A percentile compares a stretch with the other conserved stretches of the same genome.
Conservation (phyloP, 352 stramenopile genomes). For the Pythium guiyangense region DNA sequence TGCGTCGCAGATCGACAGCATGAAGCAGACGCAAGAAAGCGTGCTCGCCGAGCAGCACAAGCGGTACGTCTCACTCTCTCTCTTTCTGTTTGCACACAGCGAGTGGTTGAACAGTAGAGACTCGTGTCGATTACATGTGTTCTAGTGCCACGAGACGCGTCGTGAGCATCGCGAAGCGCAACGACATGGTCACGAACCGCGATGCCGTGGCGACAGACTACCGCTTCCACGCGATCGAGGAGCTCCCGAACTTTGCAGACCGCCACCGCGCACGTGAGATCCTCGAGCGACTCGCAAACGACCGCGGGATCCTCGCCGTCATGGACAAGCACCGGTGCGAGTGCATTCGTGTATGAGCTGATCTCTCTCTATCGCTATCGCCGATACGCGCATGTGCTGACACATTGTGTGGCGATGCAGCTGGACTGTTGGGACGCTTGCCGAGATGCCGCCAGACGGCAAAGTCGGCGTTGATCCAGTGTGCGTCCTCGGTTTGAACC, state of each 20-base stretch:
- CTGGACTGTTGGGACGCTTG: constrained; percentile 84
- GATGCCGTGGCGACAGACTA: constrained; percentile 43
- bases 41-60: constrained; percentile 37
- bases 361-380: not conserved
- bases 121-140: not conserved
- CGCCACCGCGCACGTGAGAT: constrained; percentile 62
- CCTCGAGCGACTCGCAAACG: constrained; percentile 78
- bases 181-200: constrained; percentile 29
- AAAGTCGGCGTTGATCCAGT: constrained; percentile 88
- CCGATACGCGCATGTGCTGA: not conserved
- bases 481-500: constrained; percentile 91
- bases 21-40: constrained; percentile 39
- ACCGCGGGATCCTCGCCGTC: constrained; percentile 84
- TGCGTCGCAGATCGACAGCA: constrained; percentile 34
- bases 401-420: constrained; percentile 15
- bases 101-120: not conserved
- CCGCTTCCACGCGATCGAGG: constrained; percentile 69
- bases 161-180: constrained; percentile 54
- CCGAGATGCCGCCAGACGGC: constrained; percentile 88
- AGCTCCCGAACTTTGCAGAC: constrained; percentile 53
- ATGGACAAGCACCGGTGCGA: constrained; percentile 86
- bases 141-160: constrained; percentile 43
- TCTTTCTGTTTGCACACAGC: not conserved
- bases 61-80: constrained; percentile 23
- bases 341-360: not conserved